Evolutionary conservation across 352 stramenopile genomes (phyloP).

Genomic region (Pythium folliculosum): DNA sequence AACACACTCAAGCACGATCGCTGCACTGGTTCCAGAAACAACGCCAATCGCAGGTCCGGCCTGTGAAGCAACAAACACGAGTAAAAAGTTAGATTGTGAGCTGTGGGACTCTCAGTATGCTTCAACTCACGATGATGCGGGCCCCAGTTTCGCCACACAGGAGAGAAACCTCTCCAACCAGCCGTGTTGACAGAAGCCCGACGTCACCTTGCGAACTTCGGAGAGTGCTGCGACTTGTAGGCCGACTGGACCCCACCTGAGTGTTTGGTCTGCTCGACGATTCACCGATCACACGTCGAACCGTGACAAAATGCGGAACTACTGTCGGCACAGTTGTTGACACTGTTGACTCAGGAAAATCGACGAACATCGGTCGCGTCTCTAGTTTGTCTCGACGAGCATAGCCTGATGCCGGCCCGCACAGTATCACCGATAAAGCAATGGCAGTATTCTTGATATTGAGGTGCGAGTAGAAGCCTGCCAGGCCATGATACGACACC

Average conservation of each 20-base stretch:
- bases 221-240: slow-evolving; percentile 9
- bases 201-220: slow-evolving; percentile 1
- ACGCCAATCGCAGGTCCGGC: neutral
- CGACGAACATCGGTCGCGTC: neutral
- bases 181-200: neutral
- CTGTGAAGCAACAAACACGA: slow-evolving; percentile 1
- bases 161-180: neutral
- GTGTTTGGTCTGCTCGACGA: slow-evolving; percentile 9
- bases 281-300: neutral
- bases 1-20: neutral
- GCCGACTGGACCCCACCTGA: slow-evolving; percentile 10
- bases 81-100: neutral
- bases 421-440: slow-evolving; percentile 41
- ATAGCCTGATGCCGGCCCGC: slow-evolving; percentile 25
- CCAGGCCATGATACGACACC: neutral
- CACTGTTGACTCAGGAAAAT: neutral
- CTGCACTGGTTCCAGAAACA: neutral
- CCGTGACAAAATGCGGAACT: slow-evolving; percentile 4
- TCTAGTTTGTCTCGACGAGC: neutral
- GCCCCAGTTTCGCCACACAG: neutral
- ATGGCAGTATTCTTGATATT: slow-evolving; percentile 42
- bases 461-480: slow-evolving; percentile 13
- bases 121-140: slow-evolving; percentile 1
- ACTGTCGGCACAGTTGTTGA: neutral
- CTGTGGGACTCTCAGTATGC: neutral